phyloP scores from a whole-genome alignment of 176 grass and related monocot species.

The Olyra latifolia region DNA sequence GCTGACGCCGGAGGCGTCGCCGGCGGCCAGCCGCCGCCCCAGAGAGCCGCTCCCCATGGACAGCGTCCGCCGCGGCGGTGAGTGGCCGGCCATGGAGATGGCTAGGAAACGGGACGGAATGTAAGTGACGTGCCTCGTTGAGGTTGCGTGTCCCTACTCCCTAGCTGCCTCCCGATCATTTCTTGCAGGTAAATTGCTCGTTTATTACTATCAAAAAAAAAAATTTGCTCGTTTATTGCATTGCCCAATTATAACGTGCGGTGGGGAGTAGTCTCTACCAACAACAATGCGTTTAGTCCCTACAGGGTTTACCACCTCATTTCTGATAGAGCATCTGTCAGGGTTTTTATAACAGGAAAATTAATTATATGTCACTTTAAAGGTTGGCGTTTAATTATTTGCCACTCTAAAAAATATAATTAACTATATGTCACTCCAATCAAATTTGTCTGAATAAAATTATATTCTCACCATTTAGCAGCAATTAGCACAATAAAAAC shows the following conservation, averaged over 20 bases:
- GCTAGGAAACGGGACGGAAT: background rate
- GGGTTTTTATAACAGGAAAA: no score
- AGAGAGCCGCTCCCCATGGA: conserved; percentile 30
- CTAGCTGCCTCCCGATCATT: background rate
- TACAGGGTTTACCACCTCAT: background rate
- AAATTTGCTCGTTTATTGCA: background rate
- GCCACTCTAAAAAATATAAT: no score
- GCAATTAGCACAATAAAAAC: no score
- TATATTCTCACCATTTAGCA: no score
- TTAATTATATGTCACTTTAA: no score
- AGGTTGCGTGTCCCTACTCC: background rate
- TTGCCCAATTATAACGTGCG: conserved; percentile 35
- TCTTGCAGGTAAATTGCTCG: background rate
- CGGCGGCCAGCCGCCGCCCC: background rate
- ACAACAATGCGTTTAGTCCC: background rate
- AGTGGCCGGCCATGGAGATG: conserved; percentile 26
- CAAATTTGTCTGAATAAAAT: no score
- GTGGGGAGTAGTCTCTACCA: background rate
- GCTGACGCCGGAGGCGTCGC: background rate
- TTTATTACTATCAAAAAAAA: no score
- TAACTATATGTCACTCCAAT: no score
- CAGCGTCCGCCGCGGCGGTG: conserved; percentile 35
- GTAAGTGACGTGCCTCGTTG: background rate
- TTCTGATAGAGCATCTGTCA: background rate
- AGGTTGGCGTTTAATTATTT: no score